phyloP scores from a whole-genome alignment of 306 rosid genomes.

The Pyrus bretschneideri region DNA sequence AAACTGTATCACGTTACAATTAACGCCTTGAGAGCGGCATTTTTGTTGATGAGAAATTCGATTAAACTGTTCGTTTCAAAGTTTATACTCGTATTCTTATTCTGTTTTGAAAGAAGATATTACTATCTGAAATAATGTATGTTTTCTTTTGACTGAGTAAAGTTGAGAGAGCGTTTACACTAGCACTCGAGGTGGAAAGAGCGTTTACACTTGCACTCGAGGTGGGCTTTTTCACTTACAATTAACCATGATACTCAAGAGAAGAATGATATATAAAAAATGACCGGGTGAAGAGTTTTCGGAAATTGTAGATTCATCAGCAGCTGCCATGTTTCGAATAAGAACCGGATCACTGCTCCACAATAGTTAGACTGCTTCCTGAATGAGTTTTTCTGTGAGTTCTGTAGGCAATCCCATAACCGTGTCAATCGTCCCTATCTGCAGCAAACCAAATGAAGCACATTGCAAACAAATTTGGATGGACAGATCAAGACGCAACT shows the following conservation, averaged over 20 bases:
- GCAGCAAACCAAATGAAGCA: slow-evolving; percentile 13
- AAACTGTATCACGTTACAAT: not conserved
- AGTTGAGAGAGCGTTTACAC: not conserved
- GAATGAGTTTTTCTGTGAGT: slow-evolving; percentile 64
- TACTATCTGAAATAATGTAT: not conserved
- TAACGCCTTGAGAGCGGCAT: not conserved
- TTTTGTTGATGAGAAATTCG: not conserved
- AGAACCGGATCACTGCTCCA: not conserved
- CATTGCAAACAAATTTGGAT: not conserved
- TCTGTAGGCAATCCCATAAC: slow-evolving; percentile 93
- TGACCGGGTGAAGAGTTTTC: not conserved
- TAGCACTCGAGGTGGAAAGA: not conserved
- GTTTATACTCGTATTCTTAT: too few species aligned
- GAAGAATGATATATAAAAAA: not conserved
- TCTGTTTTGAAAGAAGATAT: too few species aligned
- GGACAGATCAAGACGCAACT: too few species aligned
- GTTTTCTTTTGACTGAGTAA: not conserved
- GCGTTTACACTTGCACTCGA: too few species aligned
- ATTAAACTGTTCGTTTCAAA: not conserved
- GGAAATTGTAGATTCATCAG: not conserved
- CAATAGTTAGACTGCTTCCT: slow-evolving; percentile 49
- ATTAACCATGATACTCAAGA: not conserved
- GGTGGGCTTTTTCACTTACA: too few species aligned
- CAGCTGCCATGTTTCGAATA: not conserved
- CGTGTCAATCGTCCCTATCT: slow-evolving; percentile 78